Conservation (phyloP, 352 stramenopile species). For the Globisporangium cederbergense region DNA sequence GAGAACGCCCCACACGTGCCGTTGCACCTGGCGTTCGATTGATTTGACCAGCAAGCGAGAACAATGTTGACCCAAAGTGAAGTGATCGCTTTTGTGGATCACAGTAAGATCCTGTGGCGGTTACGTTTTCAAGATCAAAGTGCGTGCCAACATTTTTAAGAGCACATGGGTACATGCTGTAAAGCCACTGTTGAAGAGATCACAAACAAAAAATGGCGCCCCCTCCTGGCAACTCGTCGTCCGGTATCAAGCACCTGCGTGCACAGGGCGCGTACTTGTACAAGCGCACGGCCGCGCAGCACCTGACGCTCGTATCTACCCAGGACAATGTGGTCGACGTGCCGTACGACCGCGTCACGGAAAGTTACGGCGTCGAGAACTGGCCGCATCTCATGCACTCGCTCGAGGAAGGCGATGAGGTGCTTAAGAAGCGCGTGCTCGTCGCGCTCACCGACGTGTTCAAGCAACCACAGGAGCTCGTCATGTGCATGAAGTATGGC, state of each 20-base stretch:
- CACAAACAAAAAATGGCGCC: not conserved
- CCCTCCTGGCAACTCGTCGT: not conserved
- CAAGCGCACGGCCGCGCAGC: slow-evolving; percentile 58
- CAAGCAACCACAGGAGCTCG: slow-evolving; percentile 53
- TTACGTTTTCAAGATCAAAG: slow-evolving; percentile 5
- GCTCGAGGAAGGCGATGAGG: slow-evolving; percentile 48
- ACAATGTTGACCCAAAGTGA: not conserved
- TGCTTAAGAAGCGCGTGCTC: slow-evolving; percentile 50
- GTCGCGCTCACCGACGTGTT: slow-evolving; percentile 46
- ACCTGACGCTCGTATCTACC: slow-evolving; percentile 52
- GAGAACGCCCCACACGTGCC: not conserved
- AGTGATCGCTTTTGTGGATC: slow-evolving; percentile 2
- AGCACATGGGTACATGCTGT: not conserved
- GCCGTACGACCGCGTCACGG: slow-evolving; percentile 57
- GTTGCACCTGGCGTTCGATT: not conserved
- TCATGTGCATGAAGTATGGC: slow-evolving; percentile 58
- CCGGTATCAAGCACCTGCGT: slow-evolving; percentile 52
- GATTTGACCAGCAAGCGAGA: not conserved
- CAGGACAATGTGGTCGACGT: slow-evolving; percentile 49
- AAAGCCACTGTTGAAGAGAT: not conserved
- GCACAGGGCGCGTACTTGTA: slow-evolving; percentile 52
- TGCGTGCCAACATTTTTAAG: slow-evolving; percentile 1
- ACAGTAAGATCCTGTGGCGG: slow-evolving; percentile 2
- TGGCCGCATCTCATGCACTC: slow-evolving; percentile 63
- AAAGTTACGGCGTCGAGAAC: slow-evolving; percentile 70